phyloP scores from a whole-genome alignment of 306 rosid genomes.

The Castanospermum australe region DNA sequence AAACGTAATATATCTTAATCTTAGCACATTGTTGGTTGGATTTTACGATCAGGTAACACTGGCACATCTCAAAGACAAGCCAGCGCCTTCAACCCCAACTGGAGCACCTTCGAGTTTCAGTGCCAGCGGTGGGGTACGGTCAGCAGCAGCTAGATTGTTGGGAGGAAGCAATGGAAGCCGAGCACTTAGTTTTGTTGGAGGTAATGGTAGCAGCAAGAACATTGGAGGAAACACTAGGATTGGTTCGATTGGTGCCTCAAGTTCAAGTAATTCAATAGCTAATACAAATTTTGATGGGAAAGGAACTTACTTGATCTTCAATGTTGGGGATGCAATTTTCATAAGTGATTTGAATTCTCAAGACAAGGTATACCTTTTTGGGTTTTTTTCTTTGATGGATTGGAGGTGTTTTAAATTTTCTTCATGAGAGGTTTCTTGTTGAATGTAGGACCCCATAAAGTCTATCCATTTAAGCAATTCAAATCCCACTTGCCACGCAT shows the following conservation, averaged over 20 bases:
- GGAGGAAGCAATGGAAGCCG: conserved; percentile 90
- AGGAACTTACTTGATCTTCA: conserved; percentile 86
- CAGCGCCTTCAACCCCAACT: conserved; percentile 72
- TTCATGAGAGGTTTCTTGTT: conserved; percentile 40
- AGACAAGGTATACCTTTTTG: conserved; percentile 70
- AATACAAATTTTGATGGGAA: conserved; percentile 90
- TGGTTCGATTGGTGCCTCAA: conserved; percentile 77
- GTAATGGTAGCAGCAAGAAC: conserved; percentile 83
- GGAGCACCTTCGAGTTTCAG: conserved; percentile 66
- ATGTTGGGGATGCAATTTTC: conserved; percentile 93
- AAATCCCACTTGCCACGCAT: conserved; percentile 85
- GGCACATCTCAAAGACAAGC: conserved; percentile 88
- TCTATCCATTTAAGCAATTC: conserved; percentile 91
- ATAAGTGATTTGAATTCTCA: conserved; percentile 93
- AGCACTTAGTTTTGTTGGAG: conserved; percentile 87
- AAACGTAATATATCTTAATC: not conserved
- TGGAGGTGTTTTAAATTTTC: conserved; percentile 24
- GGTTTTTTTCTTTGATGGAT: conserved; percentile 1
- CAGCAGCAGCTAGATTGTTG: conserved; percentile 87
- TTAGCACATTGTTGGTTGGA: not conserved
- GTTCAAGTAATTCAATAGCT: conserved; percentile 60
- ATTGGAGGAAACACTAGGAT: conserved; percentile 63
- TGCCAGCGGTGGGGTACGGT: conserved; percentile 84
- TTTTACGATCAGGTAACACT: conserved; percentile 61
- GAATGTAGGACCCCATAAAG: conserved; percentile 90